Evolutionary conservation across 2,329 filamentous ascomycete genomes (phyloP).

Genomic region (Aspergillus quadricinctus): DNA sequence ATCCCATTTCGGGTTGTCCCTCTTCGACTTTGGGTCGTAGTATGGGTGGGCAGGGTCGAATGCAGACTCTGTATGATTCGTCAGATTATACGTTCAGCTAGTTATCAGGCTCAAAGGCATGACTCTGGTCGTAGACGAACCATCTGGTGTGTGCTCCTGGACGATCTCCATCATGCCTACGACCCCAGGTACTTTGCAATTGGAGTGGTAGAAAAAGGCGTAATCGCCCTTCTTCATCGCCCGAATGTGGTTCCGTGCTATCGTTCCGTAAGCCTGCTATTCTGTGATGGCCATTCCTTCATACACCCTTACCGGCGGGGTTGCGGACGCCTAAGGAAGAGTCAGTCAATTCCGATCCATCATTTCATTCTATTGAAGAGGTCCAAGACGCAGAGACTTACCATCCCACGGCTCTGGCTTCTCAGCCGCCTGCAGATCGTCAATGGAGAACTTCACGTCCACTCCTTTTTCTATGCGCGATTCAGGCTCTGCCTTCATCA

Average conservation of each 20-base stretch:
- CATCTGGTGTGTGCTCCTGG: conserved; percentile 73
- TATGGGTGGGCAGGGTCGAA: conserved; percentile 72
- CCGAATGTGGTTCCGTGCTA: conserved; percentile 81
- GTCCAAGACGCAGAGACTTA: conserved; percentile 39
- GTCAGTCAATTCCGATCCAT: neutral
- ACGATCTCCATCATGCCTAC: conserved; percentile 88
- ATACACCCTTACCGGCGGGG: conserved; percentile 31
- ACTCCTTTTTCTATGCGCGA: conserved; percentile 78
- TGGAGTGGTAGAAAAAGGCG: conserved; percentile 96
- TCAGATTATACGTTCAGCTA: conserved; percentile 2
- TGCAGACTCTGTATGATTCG: conserved; percentile 53
- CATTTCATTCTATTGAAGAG: neutral
- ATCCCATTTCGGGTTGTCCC: conserved; percentile 73
- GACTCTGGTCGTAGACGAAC: conserved; percentile 46
- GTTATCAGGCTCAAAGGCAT: neutral
- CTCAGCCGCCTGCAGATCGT: conserved; percentile 69
- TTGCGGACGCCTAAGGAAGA: conserved; percentile 42
- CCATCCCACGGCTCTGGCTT: conserved; percentile 90
- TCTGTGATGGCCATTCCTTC: neutral
- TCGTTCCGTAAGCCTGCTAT: conserved; percentile 13
- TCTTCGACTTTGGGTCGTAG: conserved; percentile 72
- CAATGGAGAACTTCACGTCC: conserved; percentile 91
- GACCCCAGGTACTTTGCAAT: conserved; percentile 83
- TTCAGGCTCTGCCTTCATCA: conserved; percentile 86
- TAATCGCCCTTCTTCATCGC: conserved; percentile 88